A percentile compares a stretch with the other conserved stretches of the same genome.
Conservation (phyloP, 2,329 filamentous ascomycete species). For the Microascus cirrosus region DNA sequence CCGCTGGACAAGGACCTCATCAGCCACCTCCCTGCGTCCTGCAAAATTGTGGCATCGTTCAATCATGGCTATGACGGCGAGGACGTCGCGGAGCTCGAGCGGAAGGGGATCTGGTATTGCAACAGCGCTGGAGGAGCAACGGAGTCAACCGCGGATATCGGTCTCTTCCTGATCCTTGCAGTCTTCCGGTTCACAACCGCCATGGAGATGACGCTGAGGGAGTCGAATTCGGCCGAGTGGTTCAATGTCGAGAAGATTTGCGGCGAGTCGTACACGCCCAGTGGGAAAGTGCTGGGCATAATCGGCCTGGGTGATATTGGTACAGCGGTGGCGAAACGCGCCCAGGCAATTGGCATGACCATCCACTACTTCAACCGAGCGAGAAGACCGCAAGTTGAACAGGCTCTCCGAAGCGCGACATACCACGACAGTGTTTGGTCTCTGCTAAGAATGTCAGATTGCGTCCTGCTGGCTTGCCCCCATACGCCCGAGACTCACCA, state of each 20-base stretch:
- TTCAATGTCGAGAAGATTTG: constrained; percentile 19
- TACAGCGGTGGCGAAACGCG: constrained; percentile 26
- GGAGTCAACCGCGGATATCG: constrained; percentile 39
- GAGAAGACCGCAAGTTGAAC: constrained; percentile 19
- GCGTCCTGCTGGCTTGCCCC: constrained; percentile 27
- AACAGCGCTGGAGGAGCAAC: constrained; percentile 41
- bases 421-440: constrained; percentile 24
- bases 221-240: constrained; percentile 24
- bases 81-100: constrained; percentile 32
- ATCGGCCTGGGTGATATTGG: constrained; percentile 37
- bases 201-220: constrained; percentile 18
- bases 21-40: background rate
- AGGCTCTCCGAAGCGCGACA: constrained; percentile 19
- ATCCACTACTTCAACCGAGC: constrained; percentile 31
- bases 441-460: constrained; percentile 26
- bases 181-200: constrained; percentile 31
- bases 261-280: constrained; percentile 22
- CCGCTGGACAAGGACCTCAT: background rate
- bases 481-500: constrained; percentile 25
- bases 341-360: constrained; percentile 27
- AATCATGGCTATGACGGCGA: constrained; percentile 29
- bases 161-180: constrained; percentile 20
- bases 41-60: background rate
- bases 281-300: constrained; percentile 31
- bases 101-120: constrained; percentile 40